Evolutionary conservation across 176 grass and related monocot genomes (phyloP).

Genomic region (Chrysopogon serrulatus): DNA sequence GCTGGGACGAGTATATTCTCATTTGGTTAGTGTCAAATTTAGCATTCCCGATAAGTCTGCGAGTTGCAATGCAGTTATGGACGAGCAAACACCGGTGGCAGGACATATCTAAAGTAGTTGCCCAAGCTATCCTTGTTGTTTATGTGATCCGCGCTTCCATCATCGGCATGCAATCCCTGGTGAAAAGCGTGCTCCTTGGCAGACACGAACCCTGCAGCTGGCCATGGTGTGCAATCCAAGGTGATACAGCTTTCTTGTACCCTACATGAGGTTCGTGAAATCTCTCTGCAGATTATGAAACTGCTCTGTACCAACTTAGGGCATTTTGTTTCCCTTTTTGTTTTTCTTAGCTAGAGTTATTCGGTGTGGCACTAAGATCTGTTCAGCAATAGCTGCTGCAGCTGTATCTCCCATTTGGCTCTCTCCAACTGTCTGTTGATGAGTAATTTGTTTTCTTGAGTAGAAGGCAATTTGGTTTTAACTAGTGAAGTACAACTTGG

Average conservation of each 20-base stretch:
- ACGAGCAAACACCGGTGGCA: neutral
- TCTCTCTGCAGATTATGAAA: neutral
- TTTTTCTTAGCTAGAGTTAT: neutral
- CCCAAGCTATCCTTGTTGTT: neutral
- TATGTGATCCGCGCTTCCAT: slow-evolving; percentile 4
- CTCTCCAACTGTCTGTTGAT: neutral
- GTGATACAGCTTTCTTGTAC: neutral
- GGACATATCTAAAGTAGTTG: neutral
- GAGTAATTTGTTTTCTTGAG: too few species aligned
- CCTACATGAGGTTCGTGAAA: neutral
- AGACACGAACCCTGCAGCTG: neutral
- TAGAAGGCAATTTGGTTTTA: too few species aligned
- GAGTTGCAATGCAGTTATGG: neutral
- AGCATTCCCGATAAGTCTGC: neutral
- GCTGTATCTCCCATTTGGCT: neutral
- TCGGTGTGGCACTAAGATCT: neutral
- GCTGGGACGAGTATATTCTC: neutral
- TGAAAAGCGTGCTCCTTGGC: neutral
- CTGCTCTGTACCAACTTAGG: neutral
- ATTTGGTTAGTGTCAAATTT: neutral
- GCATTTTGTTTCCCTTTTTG: too few species aligned
- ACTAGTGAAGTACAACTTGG: too few species aligned
- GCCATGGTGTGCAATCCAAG: neutral
- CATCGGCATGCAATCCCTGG: neutral
- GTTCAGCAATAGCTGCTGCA: neutral